Evolutionary conservation across 495 filamentous ascomycete species (phyloP), one percentile per base, ranked within the genome.

Genomic region (Aspergillus coremiiformis): DNA sequence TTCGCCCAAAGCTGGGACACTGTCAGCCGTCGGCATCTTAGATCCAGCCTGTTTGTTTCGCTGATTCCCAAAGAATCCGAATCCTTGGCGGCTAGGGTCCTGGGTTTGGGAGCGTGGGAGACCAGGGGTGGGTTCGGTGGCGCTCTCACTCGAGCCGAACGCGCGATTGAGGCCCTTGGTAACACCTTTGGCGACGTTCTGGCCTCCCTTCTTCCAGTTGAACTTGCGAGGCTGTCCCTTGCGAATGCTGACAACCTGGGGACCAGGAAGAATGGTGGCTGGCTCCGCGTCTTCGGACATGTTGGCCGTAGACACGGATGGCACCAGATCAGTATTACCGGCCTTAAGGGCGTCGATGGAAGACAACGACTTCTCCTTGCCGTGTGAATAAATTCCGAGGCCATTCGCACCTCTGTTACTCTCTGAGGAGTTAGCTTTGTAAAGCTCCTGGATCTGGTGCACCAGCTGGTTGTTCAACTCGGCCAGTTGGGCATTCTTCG

Each of bases 161-260:
- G 89, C 87, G 30, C 86, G 85, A 62, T 94, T 95, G 60, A 96
- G 81, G 33, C 90, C 90, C 71, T 97, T 97, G 37, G 85, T 83
- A 45, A 96, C 88, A 55, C 90, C 91, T 70, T 96, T 95, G 30
- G 90, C 90, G 48, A 97, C 84, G 35, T 85, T 86, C 67, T 94
- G 89, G 21, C 89, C 87, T 23, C 90, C 90, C 67, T 94, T 96
- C 78, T 96, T 96, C 92, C 93, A 97, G 70, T 93, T 94, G 72
- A 96, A 96, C 65, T 95, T 95, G 72, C 90, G 95, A 26, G 84
- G 82, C 65, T 95, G 87, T 44, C 85, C 87, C 74, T 95, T 95
- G 49, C 88, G 83, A 58, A 96, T 91, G 62, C 89, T 93, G 54
- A 95, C 84, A 20, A 96, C 84, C 48, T 95, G 92, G 21, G 93